A percentile compares a stretch with the other conserved stretches of the same genome.
These are phyloP conservation scores for Fraxinus dipetala DNA, from an alignment of 305 asterid genomes.

Conservation along the genomic window DNA sequence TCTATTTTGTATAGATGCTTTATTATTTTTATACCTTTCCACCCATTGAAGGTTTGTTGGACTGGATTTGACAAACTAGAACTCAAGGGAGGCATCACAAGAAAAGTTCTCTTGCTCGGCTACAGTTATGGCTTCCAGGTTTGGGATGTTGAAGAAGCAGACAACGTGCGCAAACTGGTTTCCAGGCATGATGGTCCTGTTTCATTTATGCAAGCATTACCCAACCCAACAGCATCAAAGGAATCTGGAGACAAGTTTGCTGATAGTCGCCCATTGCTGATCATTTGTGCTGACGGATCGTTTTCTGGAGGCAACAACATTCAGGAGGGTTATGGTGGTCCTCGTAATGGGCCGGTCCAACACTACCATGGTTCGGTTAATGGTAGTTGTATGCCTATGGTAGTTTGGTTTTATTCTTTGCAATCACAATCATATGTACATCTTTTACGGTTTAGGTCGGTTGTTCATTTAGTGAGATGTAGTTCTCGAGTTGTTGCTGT, in stretches of 20 bases:
- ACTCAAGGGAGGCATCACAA: slow-evolving; percentile 37
- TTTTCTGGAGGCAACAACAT: slow-evolving; percentile 55
- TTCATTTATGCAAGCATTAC: slow-evolving; percentile 67
- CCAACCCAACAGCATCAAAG: slow-evolving; percentile 47
- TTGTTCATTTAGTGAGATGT: slow-evolving; percentile 79
- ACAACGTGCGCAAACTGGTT: slow-evolving; percentile 72
- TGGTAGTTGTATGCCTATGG: slow-evolving; percentile 56
- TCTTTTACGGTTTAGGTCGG: slow-evolving; percentile 74
- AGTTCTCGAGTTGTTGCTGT: slow-evolving; percentile 79
- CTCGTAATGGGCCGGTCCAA: slow-evolving; percentile 47
- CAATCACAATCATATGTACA: slow-evolving; percentile 78
- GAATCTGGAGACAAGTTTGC: slow-evolving; percentile 49
- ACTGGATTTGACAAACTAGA: slow-evolving; percentile 82
- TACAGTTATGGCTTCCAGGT: slow-evolving; percentile 79
- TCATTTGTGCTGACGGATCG: slow-evolving; percentile 77
- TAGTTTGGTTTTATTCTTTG: slow-evolving; percentile 86
- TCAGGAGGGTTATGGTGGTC: slow-evolving; percentile 46
- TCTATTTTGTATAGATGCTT: slow-evolving; percentile 4
- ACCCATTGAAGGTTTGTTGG: slow-evolving; percentile 65
- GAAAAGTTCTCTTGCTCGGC: slow-evolving; percentile 66
- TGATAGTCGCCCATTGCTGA: slow-evolving; percentile 68
- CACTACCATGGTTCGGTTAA: slow-evolving; percentile 40
- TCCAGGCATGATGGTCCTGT: slow-evolving; percentile 91
- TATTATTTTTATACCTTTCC: slow-evolving; percentile 1
- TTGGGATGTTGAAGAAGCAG: slow-evolving; percentile 89